Base-by-base conservation (phyloP, 2,329 filamentous ascomycete genomes). In the Berkeleyomyces basicola region DNA sequence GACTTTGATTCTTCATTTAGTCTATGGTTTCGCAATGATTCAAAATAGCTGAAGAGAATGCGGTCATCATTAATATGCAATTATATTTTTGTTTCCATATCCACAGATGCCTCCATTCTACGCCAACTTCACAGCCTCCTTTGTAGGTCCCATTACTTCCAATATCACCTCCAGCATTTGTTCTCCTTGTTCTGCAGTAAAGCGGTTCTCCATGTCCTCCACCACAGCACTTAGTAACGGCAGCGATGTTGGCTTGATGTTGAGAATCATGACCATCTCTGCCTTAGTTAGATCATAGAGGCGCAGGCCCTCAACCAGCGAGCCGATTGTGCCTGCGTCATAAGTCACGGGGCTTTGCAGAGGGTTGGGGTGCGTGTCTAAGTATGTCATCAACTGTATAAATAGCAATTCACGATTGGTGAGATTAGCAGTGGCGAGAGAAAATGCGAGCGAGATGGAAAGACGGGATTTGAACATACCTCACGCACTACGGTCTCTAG, bases 241-340 rank as follows among this genome's bases (percentile, higher is more conserved):
- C 39, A 78, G 74, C 37, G 76, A 80, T 31, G 76, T 75, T 0
- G 85, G 85, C 9, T 84, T 78, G 51, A 85, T 73, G 69, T 88
- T 87, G 67, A 87, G 70, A 58, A 87, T 79, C 81, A 86, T 85
- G 69, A 87, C 74, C 62, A 85, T 73, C 71, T 87, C 85, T 61
- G 82, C 82, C 74, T 87, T 87, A 72, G 81, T 81, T 62, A 87
- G 76, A 55, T 82, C 77, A 70, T 79, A 85, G 0, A 74, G 75
- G 9, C 77, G 76, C 59, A 87, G 73, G 33, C 74, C 75, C 68
- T 79, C 72, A 47, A 87, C 74, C 47, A 88, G 78, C 33, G 70
- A 71, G 5, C 73, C 68, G 66, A 86, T 80, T 59, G 77, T 78
- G 7, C 73, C 71, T n/a, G 77, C 70, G 61, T 75, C 75, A 71